Evolutionary conservation across 129 eudicot species (phyloP), one percentile per base, ranked within the genome.

Genomic region (Oenanthe sinensis): DNA sequence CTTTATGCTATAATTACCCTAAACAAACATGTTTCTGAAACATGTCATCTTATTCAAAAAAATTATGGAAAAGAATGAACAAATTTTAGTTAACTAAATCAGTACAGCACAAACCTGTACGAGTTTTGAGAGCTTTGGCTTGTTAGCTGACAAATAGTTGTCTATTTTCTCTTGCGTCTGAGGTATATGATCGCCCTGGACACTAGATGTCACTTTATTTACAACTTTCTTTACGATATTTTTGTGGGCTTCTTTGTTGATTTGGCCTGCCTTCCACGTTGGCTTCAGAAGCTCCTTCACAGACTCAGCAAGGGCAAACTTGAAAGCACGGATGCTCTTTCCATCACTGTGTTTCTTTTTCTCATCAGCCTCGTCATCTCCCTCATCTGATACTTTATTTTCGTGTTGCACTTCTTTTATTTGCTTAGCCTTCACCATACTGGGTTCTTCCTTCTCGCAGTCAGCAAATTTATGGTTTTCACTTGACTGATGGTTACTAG

Each of bases 251-350:
- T 78, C 81, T 67, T 78, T 78, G 46, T 49, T 78, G 37, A 78
- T 26, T 67, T 65, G 63, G 22, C 81, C 75, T 17, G 69, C 81
- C 47, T 65, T 78, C 75, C 75, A 78, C 3, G 60, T 65, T 45
- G 81, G 81, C 69, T 78, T 78, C 11, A 78, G 45, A 28, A 78
- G 75, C 81, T 78, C 81, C 47, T 78, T 78, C 46, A 78, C 81
- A 78, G 65, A 78, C 46, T 78, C 81, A 15, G 71, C 81, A 62
- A 78, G 81, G 13, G 81, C 45, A 46, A 78, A 78, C 54, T 78
- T 78, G 52, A 78, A 78, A 63, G 81, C 81, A 67, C 81, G 81
- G 17, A 78, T 20, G 14, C 22, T 15, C 30, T 78, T 78, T 7
- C 62, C 81, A 43, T 78, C 71, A 75, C 40, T 75, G 68, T 9